A percentile compares a stretch with the other conserved stretches of the same genome.
phyloP scores from a whole-genome alignment of 257 asterid genomes.

The Mentha longifolia region DNA sequence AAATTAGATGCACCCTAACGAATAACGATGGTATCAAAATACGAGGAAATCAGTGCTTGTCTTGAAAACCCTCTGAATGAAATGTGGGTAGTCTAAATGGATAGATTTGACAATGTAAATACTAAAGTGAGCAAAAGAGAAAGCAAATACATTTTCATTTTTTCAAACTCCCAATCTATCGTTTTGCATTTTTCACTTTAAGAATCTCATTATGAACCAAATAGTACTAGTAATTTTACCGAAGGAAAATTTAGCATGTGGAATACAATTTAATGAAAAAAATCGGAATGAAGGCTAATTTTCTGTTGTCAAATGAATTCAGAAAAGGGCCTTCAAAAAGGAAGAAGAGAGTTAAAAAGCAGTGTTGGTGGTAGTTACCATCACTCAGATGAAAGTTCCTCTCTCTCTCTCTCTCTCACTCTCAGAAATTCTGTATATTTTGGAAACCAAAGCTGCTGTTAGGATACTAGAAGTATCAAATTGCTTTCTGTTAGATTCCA shows the following conservation, averaged over 20 bases:
- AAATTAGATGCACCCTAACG: too few relatives aligned
- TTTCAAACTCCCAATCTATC: slow-evolving; percentile 16
- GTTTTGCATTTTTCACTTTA: slow-evolving; percentile 8
- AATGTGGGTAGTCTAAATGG: too few relatives aligned
- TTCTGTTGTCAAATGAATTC: background rate
- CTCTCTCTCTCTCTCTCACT: background rate
- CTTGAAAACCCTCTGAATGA: too few relatives aligned
- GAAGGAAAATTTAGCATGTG: too few relatives aligned
- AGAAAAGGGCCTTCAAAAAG: background rate
- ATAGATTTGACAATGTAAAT: slow-evolving; percentile 10
- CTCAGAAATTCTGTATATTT: background rate
- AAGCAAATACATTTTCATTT: slow-evolving; percentile 18
- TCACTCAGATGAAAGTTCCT: background rate
- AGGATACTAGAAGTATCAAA: too few relatives aligned
- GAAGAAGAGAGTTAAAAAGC: background rate
- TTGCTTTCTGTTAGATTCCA: too few relatives aligned
- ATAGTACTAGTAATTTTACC: background rate
- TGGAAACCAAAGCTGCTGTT: too few relatives aligned
- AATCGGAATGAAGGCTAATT: background rate
- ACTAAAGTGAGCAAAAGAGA: slow-evolving; percentile 10
- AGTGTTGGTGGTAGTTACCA: slow-evolving; percentile 30
- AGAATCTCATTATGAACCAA: slow-evolving; percentile 12
- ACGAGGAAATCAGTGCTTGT: too few relatives aligned
- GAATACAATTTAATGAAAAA: background rate
- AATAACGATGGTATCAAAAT: too few relatives aligned